These are phyloP conservation scores for Triglochin maritima DNA, from an alignment of 106 monocot species.

Conservation along the genomic window DNA sequence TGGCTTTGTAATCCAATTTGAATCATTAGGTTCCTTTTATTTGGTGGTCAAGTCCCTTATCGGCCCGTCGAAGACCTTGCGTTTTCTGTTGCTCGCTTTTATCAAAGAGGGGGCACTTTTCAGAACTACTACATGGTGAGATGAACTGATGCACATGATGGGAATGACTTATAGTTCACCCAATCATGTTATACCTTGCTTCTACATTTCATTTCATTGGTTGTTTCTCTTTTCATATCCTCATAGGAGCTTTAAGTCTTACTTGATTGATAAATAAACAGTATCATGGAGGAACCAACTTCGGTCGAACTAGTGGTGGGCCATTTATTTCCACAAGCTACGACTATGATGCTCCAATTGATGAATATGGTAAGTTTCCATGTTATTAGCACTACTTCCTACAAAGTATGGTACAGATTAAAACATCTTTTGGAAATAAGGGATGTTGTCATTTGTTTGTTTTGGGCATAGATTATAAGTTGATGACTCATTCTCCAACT, in stretches of 20 bases:
- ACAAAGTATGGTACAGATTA: too few species aligned
- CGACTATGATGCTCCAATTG: constrained; percentile 98
- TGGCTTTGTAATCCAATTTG: not conserved
- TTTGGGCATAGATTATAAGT: too few species aligned
- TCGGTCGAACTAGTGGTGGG: constrained; percentile 74
- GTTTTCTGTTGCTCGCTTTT: constrained; percentile 93
- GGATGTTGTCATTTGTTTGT: too few species aligned
- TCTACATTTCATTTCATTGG: not conserved
- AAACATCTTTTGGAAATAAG: too few species aligned
- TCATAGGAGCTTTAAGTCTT: not conserved
- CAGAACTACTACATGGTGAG: constrained; percentile 98
- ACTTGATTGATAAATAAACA: constrained; percentile 1
- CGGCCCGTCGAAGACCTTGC: constrained; percentile 93
- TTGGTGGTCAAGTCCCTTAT: constrained; percentile 63
- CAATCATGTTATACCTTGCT: not conserved
- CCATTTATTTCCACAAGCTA: constrained; percentile 97
- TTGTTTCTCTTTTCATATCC: not conserved
- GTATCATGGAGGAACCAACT: constrained; percentile 99
- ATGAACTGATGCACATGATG: too few species aligned
- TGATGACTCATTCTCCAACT: too few species aligned
- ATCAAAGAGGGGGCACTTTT: constrained; percentile 91
- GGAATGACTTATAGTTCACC: not conserved
- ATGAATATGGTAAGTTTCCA: constrained; percentile 75
- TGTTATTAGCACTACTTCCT: too few species aligned
- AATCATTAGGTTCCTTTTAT: constrained; percentile 59